Conservation (phyloP, 805 yeast species). For the Huiozyma sinensis region DNA sequence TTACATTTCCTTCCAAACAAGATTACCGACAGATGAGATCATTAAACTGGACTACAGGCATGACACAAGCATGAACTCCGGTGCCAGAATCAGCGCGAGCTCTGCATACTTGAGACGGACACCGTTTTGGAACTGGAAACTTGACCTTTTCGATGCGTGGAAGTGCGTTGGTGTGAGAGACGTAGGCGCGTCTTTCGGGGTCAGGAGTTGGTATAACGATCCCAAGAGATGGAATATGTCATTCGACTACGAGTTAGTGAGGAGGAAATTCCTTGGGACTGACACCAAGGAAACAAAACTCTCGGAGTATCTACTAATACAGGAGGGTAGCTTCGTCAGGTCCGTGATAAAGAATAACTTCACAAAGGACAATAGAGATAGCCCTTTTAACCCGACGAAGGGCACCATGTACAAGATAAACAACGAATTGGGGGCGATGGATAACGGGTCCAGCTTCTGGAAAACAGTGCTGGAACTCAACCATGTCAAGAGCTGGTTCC, state of each 20-base stretch:
- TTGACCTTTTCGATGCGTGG: slow-evolving; percentile 31
- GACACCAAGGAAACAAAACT: slow-evolving; percentile 36
- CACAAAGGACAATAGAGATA: slow-evolving; percentile 33
- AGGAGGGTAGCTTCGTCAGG: slow-evolving; percentile 50
- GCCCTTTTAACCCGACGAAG: slow-evolving; percentile 32
- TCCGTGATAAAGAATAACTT: slow-evolving; percentile 36
- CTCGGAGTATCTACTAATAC: slow-evolving; percentile 43
- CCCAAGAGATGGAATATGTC: slow-evolving; percentile 4
- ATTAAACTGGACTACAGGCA: slow-evolving; percentile 44
- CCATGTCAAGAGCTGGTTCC: slow-evolving; percentile 17
- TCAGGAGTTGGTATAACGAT: slow-evolving; percentile 5
- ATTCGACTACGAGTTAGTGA: slow-evolving; percentile 15
- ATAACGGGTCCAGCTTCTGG: slow-evolving; percentile 9
- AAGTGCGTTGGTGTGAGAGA: slow-evolving; percentile 7
- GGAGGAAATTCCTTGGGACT: slow-evolving; percentile 28
- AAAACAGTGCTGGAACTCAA: slow-evolving; percentile 26
- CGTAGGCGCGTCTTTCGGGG: slow-evolving; percentile 2
- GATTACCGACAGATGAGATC: slow-evolving; percentile 57
- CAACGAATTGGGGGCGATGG: slow-evolving; percentile 34
- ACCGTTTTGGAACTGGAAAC: slow-evolving; percentile 44
- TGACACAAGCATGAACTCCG: slow-evolving; percentile 48
- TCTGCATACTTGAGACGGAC: slow-evolving; percentile 36
- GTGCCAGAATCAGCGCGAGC: slow-evolving; percentile 2
- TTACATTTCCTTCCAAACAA: slow-evolving; percentile 60
- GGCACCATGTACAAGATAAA: slow-evolving; percentile 34